Conservation (phyloP, 805 yeast species). For the Pichia pseudocactophila region DNA sequence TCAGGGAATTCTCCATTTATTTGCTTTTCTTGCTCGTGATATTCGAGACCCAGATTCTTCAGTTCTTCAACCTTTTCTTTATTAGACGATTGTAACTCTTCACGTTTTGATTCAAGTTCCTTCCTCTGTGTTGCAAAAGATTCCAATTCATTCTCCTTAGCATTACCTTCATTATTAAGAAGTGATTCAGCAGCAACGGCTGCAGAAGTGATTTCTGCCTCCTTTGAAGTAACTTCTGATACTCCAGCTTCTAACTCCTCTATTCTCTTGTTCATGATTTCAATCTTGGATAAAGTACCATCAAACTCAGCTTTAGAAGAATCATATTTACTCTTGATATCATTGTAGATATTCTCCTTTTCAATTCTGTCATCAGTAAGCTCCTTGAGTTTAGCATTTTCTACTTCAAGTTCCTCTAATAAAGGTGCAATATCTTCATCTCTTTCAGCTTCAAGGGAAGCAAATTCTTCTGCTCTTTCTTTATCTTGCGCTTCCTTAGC, state of each 20-base stretch:
- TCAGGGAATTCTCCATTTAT: conserved; percentile 45
- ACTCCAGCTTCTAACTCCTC: conserved; percentile 31
- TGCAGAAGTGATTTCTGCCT: conserved; percentile 24
- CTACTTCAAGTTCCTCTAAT: conserved; percentile 42
- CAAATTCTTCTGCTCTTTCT: conserved; percentile 40
- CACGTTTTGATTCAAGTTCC: conserved; percentile 34
- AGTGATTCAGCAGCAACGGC: conserved; percentile 19
- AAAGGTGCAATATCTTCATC: conserved; percentile 48
- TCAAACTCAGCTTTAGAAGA: conserved; percentile 34
- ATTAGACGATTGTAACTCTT: conserved; percentile 34
- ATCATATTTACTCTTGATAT: conserved; percentile 38
- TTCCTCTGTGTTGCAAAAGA: conserved; percentile 22
- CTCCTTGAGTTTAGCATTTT: conserved; percentile 40
- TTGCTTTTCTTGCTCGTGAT: conserved; percentile 35
- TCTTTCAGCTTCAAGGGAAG: conserved; percentile 39
- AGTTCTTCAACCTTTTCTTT: conserved; percentile 27
- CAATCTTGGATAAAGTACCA: conserved; percentile 37
- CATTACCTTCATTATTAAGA: conserved; percentile 5
- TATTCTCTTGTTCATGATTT: conserved; percentile 33
- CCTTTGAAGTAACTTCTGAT: conserved; percentile 5
- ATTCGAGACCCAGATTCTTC: conserved; percentile 30
- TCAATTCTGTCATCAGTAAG: conserved; percentile 42
- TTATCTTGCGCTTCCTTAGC: conserved; percentile 36
- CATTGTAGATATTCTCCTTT: conserved; percentile 34
- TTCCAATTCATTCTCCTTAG: conserved; percentile 20